Evolutionary conservation across 139 green algal genomes (phyloP), one percentile per base, ranked within the genome.

Genomic region (Pseudopediastrum boryanum): DNA sequence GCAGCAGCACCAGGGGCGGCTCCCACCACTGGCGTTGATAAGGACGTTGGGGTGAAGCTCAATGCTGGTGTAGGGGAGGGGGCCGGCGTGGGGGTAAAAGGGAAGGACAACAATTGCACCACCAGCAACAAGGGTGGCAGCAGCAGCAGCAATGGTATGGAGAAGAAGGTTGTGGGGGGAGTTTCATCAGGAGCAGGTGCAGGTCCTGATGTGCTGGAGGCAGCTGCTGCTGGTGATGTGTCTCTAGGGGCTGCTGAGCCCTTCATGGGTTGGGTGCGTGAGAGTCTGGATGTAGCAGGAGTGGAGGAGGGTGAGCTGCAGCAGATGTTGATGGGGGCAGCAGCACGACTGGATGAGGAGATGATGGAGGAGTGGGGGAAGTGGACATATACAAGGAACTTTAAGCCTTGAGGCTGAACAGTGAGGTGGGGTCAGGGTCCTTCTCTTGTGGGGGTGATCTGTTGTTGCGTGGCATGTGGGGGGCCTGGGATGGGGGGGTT

Each of bases 301-400:
- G 71, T 70, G 54, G 41, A 70, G 38, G 71, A 78, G 50, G 31
- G 19, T 58, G 71, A 78, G 39, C 71, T 78, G 71, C 39, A 54
- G 36, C 41, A 36, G 13, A 39, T 78, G 71, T 56, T 69, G 39
- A 70, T n/a, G 6, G 68, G 54, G 39, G 71, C 71, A 43, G 71
- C 56, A 43, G 71, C 54, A 33, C 42, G 54, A n/a, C 54, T 78
- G 51, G 71, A 70, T 38, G 25, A 50, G 23, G 38, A 70, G 4
- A 9, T 67, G 35, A n/a, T 38, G 10, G 31, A 35, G 23, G 70
- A n/a, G n/a, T n/a, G n/a, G n/a, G n/a, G n/a, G n/a, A n/a, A n/a
- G n/a, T n/a, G n/a, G n/a, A n/a, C n/a, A n/a, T n/a, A n/a, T n/a
- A n/a, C n/a, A n/a, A n/a, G n/a, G n/a, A n/a, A n/a, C n/a, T n/a